A percentile compares a stretch with the other conserved stretches of the same genome.
Conservation (phyloP, 2,329 filamentous ascomycete genomes). For the Ascochyta rabiei region DNA sequence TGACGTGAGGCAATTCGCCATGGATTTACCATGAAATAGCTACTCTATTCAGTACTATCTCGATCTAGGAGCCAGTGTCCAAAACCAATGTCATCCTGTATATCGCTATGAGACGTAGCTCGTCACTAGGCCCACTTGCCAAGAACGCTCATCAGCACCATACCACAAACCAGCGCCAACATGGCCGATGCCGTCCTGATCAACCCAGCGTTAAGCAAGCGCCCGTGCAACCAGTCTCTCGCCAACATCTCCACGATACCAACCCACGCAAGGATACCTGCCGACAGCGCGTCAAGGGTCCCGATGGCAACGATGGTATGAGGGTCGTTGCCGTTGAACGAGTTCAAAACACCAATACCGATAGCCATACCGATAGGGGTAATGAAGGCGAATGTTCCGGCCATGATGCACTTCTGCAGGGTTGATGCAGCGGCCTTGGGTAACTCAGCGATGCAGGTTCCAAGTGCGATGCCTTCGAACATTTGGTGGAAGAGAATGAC, state of each 20-base stretch:
- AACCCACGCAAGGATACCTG: conserved; percentile 80
- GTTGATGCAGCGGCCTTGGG: conserved; percentile 45
- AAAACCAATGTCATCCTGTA: background rate
- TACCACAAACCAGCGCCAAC: conserved; percentile 63
- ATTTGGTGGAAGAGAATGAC: conserved; percentile 81
- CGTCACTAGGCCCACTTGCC: conserved; percentile 73
- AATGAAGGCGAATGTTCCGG: conserved; percentile 68
- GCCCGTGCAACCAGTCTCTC: conserved; percentile 68
- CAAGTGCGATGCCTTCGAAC: conserved; percentile 78
- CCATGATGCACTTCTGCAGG: conserved; percentile 65
- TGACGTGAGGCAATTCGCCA: too few species aligned
- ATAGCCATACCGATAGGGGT: conserved; percentile 83
- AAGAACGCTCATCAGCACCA: conserved; percentile 73
- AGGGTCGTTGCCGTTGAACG: conserved; percentile 75
- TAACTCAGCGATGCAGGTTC: conserved; percentile 70
- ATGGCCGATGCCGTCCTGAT: conserved; percentile 59
- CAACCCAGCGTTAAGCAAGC: conserved; percentile 58
- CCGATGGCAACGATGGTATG: conserved; percentile 73
- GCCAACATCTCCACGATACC: conserved; percentile 82
- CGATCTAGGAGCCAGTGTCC: background rate
- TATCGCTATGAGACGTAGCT: background rate
- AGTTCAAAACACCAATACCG: conserved; percentile 71
- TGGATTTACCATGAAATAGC: background rate
- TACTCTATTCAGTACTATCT: background rate
- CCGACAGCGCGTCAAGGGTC: conserved; percentile 74